Evolutionary conservation across 805 yeast genomes (phyloP).

Genomic region (Wickerhamomyces tratensis): DNA sequence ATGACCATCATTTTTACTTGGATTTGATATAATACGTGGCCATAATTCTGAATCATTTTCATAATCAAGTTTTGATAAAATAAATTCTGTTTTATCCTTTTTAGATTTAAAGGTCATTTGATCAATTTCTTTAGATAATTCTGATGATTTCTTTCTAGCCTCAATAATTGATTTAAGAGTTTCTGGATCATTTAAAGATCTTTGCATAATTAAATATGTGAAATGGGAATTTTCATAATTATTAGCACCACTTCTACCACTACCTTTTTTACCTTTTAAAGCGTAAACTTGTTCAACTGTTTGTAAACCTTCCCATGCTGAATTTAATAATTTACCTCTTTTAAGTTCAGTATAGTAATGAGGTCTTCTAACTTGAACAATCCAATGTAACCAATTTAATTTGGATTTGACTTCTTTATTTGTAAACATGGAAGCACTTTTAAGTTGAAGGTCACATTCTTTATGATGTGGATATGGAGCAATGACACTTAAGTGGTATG

Average conservation of each 20-base stretch:
- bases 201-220: slow-evolving; percentile 64
- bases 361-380: slow-evolving; percentile 68
- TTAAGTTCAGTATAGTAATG: slow-evolving; percentile 74
- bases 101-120: slow-evolving; percentile 1
- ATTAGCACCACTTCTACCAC: slow-evolving; percentile 70
- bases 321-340: slow-evolving; percentile 66
- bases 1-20: slow-evolving; percentile 74
- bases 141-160: slow-evolving; percentile 21
- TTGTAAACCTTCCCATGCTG: slow-evolving; percentile 53
- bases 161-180: slow-evolving; percentile 31
- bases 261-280: slow-evolving; percentile 40
- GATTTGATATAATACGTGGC: slow-evolving; percentile 69
- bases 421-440: slow-evolving; percentile 58
- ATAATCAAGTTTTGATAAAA: slow-evolving; percentile 8
- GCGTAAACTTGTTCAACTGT: slow-evolving; percentile 41
- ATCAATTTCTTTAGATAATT: slow-evolving; percentile 3
- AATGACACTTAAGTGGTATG: slow-evolving; percentile 52
- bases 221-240: slow-evolving; percentile 64
- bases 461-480: slow-evolving; percentile 93
- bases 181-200: slow-evolving; percentile 36
- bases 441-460: slow-evolving; percentile 75
- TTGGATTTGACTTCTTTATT: slow-evolving; percentile 29
- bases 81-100: slow-evolving; percentile 3
- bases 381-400: slow-evolving; percentile 57
- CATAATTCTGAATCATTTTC: slow-evolving; percentile 27